Conservation (phyloP, 2,329 filamentous ascomycete genomes). For the Tolypocladium tundrense region DNA sequence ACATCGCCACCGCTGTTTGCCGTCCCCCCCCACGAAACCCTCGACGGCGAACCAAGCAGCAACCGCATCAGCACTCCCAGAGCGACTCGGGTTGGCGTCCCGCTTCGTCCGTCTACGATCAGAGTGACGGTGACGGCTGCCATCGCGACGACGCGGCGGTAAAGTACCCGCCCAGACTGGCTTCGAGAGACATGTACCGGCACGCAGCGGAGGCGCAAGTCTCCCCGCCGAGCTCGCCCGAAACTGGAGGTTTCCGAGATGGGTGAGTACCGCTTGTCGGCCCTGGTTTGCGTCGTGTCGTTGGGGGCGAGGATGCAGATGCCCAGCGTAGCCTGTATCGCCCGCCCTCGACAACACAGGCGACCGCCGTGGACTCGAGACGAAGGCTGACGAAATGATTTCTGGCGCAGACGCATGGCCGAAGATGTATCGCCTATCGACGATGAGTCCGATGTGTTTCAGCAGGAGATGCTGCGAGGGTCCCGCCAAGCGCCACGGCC, state of each 20-base stretch:
- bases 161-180: slow-evolving; percentile 27
- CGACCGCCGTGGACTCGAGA: neutral
- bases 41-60: slow-evolving; percentile 14
- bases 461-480: neutral
- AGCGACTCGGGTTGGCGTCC: slow-evolving; percentile 31
- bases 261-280: slow-evolving; percentile 26
- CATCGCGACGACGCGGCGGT: slow-evolving; percentile 8
- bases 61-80: slow-evolving; percentile 7
- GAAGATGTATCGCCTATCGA: slow-evolving; percentile 44
- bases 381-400: neutral
- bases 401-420: slow-evolving; percentile 10
- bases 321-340: neutral
- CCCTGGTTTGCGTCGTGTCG: neutral
- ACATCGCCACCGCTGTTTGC: slow-evolving; percentile 15
- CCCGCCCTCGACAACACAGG: neutral
- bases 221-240: slow-evolving; percentile 49
- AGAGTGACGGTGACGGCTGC: slow-evolving; percentile 28
- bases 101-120: slow-evolving; percentile 44
- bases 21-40: slow-evolving; percentile 26
- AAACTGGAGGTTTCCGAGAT: slow-evolving; percentile 24
- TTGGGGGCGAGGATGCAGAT: neutral
- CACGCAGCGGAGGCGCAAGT: slow-evolving; percentile 34
- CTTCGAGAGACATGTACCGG: slow-evolving; percentile 15
- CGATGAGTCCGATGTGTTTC: slow-evolving; percentile 20
- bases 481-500: neutral